Conservation (phyloP, 176 grass and related monocot species). For the Pontederia paniculata region DNA sequence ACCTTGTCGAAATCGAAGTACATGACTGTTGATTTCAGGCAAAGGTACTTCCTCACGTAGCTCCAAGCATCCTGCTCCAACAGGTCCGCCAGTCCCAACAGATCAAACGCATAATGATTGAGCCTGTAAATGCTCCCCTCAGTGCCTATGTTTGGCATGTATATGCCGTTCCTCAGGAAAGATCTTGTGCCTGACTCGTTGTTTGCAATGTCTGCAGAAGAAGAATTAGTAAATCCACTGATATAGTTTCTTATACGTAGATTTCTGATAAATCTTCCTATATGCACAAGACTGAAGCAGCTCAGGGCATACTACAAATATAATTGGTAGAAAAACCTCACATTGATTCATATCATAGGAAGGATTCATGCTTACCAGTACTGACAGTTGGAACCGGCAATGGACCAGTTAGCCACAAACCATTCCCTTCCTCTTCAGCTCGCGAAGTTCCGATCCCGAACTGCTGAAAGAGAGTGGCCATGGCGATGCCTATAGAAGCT, state of each 20-base stretch:
- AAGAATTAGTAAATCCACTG: background rate
- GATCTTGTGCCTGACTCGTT: conserved; percentile 51
- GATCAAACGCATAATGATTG: conserved; percentile 71
- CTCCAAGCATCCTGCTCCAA: conserved; percentile 60
- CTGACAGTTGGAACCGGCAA: conserved; percentile 40
- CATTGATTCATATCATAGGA: no score
- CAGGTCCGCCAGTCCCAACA: conserved; percentile 73
- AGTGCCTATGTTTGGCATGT: conserved; percentile 48
- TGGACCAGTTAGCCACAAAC: conserved; percentile 71
- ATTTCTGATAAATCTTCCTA: no score
- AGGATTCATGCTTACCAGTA: conserved; percentile 41
- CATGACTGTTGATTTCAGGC: conserved; percentile 76
- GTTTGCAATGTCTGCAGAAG: conserved; percentile 44
- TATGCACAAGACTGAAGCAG: no score
- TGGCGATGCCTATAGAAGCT: conserved; percentile 30
- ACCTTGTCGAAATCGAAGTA: conserved; percentile 89
- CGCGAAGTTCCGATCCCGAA: background rate
- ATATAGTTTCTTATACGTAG: background rate
- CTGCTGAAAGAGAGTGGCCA: conserved; percentile 25
- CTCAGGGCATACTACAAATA: no score
- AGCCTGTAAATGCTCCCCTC: conserved; percentile 47
- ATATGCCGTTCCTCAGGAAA: conserved; percentile 60
- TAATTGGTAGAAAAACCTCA: no score
- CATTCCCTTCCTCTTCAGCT: conserved; percentile 45
- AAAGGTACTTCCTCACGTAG: conserved; percentile 78